These are phyloP conservation scores for Acidomyces sp. DNA, from an alignment of 495 filamentous ascomycete species.

Conservation along the genomic window DNA sequence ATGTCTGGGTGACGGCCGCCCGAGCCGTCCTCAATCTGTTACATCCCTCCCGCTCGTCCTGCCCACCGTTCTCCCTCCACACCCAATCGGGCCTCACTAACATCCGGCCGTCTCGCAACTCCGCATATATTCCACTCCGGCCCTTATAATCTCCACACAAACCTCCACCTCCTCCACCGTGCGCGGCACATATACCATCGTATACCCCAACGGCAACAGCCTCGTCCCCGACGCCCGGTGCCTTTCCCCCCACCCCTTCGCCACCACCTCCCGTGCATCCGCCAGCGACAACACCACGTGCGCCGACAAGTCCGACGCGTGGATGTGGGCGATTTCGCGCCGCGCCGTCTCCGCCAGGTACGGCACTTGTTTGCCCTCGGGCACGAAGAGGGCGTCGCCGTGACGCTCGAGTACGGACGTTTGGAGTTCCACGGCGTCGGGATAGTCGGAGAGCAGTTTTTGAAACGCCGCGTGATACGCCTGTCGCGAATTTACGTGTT, in stretches of 20 bases:
- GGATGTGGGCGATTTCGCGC: constrained; percentile 69
- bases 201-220: background rate
- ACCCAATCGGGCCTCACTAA: no score
- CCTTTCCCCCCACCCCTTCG: constrained; percentile 65
- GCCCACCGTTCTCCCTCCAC: no score
- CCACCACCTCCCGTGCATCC: constrained; percentile 61
- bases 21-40: no score
- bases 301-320: constrained; percentile 56
- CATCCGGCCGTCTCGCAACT: background rate
- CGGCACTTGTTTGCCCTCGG: background rate
- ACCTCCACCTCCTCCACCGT: constrained; percentile 2
- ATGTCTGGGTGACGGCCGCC: no score
- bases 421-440: background rate
- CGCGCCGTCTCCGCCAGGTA: background rate
- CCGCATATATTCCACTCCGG: background rate
- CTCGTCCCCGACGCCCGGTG: background rate
- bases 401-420: background rate
- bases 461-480: background rate
- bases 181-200: constrained; percentile 4
- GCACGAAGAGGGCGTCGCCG: constrained; percentile 1
- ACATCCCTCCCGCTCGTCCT: no score
- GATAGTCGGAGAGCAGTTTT: background rate
- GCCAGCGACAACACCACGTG: constrained; percentile 65
- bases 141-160: background rate
- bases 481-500: background rate